phyloP scores from a whole-genome alignment of 495 filamentous ascomycete genomes.

The Podospora didyma region DNA sequence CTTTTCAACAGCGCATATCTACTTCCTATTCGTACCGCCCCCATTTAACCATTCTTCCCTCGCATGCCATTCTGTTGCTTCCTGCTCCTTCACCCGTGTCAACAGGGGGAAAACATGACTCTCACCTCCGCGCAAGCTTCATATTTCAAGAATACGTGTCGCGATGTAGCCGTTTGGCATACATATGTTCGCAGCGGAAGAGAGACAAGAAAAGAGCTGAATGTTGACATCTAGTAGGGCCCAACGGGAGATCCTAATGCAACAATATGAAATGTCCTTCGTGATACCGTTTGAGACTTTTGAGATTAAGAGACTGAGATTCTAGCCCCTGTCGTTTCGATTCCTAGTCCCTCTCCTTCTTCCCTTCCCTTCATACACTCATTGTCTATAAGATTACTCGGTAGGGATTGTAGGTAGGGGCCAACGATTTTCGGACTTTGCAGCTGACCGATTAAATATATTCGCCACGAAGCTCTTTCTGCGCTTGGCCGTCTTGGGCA shows the following conservation, averaged over 20 bases:
- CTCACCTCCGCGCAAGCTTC: no score
- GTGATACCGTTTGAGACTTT: not conserved
- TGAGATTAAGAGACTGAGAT: not conserved
- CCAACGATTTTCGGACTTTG: conserved; percentile 13
- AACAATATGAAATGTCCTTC: not conserved
- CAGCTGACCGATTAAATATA: conserved; percentile 37
- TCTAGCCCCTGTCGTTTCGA: not conserved
- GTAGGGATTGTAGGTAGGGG: conserved; percentile 12
- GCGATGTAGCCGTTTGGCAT: no score
- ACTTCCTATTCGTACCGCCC: no score
- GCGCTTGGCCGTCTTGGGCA: conserved; percentile 34
- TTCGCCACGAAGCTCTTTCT: conserved; percentile 51
- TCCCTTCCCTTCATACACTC: not conserved
- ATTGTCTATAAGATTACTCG: not conserved
- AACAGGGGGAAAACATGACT: no score
- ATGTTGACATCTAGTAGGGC: not conserved
- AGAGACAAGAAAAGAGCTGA: not conserved
- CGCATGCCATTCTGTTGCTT: no score
- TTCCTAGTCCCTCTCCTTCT: not conserved
- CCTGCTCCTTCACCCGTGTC: no score
- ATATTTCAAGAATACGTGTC: no score
- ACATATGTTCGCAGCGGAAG: not conserved
- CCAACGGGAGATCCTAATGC: not conserved
- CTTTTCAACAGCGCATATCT: no score
- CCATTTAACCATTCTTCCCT: no score